Conservation (phyloP, 2,329 filamentous ascomycete species). For the Fusarium siculi region DNA sequence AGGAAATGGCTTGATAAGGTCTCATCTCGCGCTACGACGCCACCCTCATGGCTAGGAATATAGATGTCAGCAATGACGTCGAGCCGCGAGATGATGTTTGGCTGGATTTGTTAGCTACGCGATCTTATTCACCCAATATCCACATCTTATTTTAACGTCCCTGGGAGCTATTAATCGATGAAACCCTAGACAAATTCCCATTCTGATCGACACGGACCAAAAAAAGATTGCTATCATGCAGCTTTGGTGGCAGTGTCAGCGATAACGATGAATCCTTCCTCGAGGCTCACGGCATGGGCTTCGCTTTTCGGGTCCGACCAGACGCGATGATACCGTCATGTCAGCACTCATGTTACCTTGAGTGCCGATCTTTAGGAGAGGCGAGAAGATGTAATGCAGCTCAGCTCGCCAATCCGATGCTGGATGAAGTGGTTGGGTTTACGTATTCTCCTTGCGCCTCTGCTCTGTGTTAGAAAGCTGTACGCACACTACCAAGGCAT, state of each 20-base stretch:
- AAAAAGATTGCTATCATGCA: not conserved
- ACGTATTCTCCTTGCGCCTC: constrained; percentile 28
- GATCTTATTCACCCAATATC: constrained; percentile 1
- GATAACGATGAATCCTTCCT: not conserved
- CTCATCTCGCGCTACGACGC: constrained; percentile 1
- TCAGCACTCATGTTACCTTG: constrained; percentile 32
- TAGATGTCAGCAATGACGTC: constrained; percentile 14
- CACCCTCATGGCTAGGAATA: not conserved
- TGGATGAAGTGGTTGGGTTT: constrained; percentile 14
- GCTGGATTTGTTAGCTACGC: not conserved
- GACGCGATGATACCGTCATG: constrained; percentile 11
- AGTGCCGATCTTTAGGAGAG: constrained; percentile 35
- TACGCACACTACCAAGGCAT: constrained; percentile 67
- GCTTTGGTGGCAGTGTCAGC: not conserved
- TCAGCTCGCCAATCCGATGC: constrained; percentile 31
- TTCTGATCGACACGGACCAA: not conserved
- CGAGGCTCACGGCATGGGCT: not conserved
- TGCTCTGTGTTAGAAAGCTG: constrained; percentile 65
- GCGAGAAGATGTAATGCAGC: constrained; percentile 29
- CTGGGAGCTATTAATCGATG: not conserved
- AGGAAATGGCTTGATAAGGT: not conserved
- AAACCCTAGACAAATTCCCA: not conserved
- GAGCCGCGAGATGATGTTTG: not conserved
- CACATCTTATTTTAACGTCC: constrained; percentile 20
- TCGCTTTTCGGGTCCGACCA: constrained; percentile 23